Base-by-base conservation (phyloP, 441 rosid species). In the Mallotus repandus region DNA sequence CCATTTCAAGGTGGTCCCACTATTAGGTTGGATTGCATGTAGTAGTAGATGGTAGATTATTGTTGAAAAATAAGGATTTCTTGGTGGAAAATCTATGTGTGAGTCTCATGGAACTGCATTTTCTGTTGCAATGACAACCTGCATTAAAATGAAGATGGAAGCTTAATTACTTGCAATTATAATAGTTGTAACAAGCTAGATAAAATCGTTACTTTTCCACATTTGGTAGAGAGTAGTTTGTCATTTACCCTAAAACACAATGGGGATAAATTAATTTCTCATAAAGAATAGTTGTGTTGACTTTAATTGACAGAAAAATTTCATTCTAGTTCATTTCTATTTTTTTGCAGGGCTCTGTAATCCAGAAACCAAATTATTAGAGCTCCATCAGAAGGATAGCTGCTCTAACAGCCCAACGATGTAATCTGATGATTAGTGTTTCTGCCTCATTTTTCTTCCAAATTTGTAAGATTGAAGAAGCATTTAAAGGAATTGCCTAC, bases 361-460 rank as follows among this genome's bases (percentile, higher is more conserved):
- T 75, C 99, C 99, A 3, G 97, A 95, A 80, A 81, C 81, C 81
- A 88, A 71, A 77, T 78, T 93, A 79, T 63, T 90, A 74, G 95
- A 95, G 77, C 97, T 93, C 74, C 98, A 95, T 88, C 80, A 79
- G 74, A 74, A 63, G 74, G 94, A 86, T 70, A 87, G 81, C 81
- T 95, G 97, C 88, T 84, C 91, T 3, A 84, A 83, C 12, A 90
- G 91, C 83, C 93, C 98, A 66, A 93, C 94, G 41, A 18, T 91
- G 79, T 84, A 73, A 62, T 80, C 90, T 7, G 89, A 93, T 68
- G 92, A 91, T 50, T 85, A 89, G 82, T 68, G 45, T 56, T 29
- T 66, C 32, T 14, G 41, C 32, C 58, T 54, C 50, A 9, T 63
- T n/a, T 48, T 43, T 67, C 62, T 22, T 66, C 45, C 45, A 56